phyloP scores from a whole-genome alignment of 2,329 filamentous ascomycete species.

The Fusarium sp. region DNA sequence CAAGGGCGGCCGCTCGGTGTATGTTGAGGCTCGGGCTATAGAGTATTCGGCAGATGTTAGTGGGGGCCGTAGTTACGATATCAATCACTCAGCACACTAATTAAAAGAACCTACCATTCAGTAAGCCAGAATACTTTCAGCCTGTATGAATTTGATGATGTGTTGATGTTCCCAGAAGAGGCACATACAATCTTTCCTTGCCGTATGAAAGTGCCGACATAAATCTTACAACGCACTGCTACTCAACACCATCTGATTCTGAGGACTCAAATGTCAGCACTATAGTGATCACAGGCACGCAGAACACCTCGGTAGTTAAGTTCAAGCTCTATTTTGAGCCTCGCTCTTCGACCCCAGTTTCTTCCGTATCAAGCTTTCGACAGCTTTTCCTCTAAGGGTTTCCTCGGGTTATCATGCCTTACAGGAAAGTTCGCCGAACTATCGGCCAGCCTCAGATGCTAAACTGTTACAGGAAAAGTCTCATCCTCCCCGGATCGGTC shows the following conservation, averaged over 20 bases:
- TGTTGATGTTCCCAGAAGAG: neutral
- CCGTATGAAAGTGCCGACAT: neutral
- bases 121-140: neutral
- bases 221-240: neutral
- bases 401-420: neutral
- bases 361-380: slow-evolving; percentile 1
- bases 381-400: neutral
- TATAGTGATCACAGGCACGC: neutral
- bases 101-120: neutral
- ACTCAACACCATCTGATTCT: neutral
- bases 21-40: neutral
- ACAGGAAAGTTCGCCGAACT: slow-evolving; percentile 25
- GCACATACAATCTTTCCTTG: neutral
- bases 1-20: neutral
- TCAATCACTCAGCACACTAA: neutral
- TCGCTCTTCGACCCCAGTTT: slow-evolving; percentile 7
- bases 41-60: slow-evolving; percentile 3
- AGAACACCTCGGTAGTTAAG: slow-evolving; percentile 14
- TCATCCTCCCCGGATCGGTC: slow-evolving; percentile 41
- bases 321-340: neutral
- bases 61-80: neutral
- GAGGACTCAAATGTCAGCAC: neutral
- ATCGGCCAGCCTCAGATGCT: slow-evolving; percentile 24
- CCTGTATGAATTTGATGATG: neutral
- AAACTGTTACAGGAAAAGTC: slow-evolving; percentile 31